Evolutionary conservation across 208 protist genomes (phyloP).

Genomic region (Naegleria gruberi): DNA sequence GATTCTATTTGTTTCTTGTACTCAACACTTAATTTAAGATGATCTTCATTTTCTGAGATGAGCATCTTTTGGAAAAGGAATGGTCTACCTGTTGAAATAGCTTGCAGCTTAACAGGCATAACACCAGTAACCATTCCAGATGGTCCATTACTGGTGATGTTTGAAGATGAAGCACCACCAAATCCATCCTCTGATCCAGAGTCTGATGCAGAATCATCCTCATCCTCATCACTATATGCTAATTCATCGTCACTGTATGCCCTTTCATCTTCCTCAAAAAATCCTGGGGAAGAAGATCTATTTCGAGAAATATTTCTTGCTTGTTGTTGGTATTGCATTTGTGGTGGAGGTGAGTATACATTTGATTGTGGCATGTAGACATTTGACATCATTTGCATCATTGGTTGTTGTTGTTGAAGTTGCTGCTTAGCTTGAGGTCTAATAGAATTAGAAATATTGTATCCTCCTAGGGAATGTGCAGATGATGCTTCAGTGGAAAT

Average conservation of each 20-base stretch:
- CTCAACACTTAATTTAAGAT: neutral
- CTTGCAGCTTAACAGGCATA: neutral
- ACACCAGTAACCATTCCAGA: neutral
- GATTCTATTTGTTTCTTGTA: neutral
- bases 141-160: neutral
- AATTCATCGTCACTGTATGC: neutral
- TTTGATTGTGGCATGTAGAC: neutral
- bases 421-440: neutral
- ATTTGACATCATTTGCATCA: neutral
- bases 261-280: neutral
- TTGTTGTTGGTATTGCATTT: neutral
- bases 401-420: neutral
- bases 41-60: neutral
- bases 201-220: neutral
- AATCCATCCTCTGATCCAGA: neutral
- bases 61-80: neutral
- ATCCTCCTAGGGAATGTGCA: too few species aligned
- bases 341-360: neutral
- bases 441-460: neutral
- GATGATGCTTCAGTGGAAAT: neutral
- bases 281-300: neutral
- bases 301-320: neutral
- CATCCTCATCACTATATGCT: neutral
- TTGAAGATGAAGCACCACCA: neutral
- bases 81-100: neutral